Evolutionary conservation across 108 stramenopile species (phyloP), one percentile per base, ranked within the genome.

Genomic region (Conticribra guillardii): DNA sequence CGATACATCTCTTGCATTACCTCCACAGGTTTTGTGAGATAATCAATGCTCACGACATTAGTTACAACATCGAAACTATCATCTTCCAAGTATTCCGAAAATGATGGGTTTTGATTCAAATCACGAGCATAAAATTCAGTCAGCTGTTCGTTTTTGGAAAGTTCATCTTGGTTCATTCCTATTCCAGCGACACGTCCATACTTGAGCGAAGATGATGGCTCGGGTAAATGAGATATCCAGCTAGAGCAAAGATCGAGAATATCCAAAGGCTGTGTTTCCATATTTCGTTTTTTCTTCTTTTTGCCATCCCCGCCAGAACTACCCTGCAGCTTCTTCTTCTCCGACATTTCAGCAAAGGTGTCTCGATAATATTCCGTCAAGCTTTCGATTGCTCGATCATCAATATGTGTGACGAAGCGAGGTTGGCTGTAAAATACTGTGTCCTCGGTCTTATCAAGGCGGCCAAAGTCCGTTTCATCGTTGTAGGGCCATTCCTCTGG

Each of bases 351-450:
- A 21, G 45, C 52, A 54, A 87, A 74, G 68, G 82, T 81, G 28
- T 80, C 67, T 32, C 54, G 27, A 54, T 92, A 92, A 69, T 62
- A 92, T 11, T 73, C 41, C 7, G 86, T 84, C 24, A 92, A 54
- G 7, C 74, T 60, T 41, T 50, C 32, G 24, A 90, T 89, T 7
- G 91, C 91, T 0, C 50, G 21, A 72, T 92, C 87, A 64, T 91
- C 90, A 67, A 92, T 90, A 54, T 92, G 91, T 16, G 82, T 87
- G 11, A 92, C 91, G 31, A 90, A 84, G 2, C 89, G 79, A 9
- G 91, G 91, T 4, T 49, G 44, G 41, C 78, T 80, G 60, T 89
- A 89, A 70, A 92, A 92, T 24, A 60, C 31, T 3, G 80, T 53
- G 70, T 90, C 89, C 33, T 75, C 76, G 4, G 81, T 74, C 44